A percentile compares a stretch with the other conserved stretches of the same genome.
These are phyloP conservation scores for Teunomyces kruisii DNA, from an alignment of 805 yeast genomes.

Conservation along the genomic window DNA sequence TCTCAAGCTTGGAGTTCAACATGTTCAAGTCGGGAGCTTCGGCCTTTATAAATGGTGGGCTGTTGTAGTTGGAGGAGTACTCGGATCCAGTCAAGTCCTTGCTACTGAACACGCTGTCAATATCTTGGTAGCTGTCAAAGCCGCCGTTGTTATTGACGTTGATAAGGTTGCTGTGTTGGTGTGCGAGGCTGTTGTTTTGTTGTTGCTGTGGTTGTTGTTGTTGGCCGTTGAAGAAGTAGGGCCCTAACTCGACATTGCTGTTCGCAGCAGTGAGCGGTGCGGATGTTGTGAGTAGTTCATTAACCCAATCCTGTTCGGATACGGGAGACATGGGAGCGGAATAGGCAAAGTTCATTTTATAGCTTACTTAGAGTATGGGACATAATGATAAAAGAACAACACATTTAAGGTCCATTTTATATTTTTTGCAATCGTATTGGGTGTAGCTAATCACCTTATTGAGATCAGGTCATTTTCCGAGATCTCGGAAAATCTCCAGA, in stretches of 20 bases:
- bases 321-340: conserved; percentile 5
- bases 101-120: conserved; percentile 11
- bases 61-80: conserved; percentile 9
- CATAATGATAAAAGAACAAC: neutral
- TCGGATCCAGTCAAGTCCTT: conserved; percentile 11
- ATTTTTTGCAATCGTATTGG: conserved; percentile 1
- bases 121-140: conserved; percentile 4
- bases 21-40: conserved; percentile 7
- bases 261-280: conserved; percentile 20
- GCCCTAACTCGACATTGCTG: neutral
- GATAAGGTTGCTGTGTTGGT: neutral
- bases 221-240: conserved; percentile 2
- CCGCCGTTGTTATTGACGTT: neutral
- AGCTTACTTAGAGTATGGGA: neutral
- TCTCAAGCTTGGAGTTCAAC: conserved; percentile 17
- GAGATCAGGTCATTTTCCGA: conserved; percentile 4
- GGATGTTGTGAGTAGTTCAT: conserved; percentile 16
- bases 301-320: conserved; percentile 18
- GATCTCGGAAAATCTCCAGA: conserved; percentile 2
- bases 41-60: conserved; percentile 1
- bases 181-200: no score
- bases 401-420: neutral
- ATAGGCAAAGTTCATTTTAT: conserved; percentile 1
- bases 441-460: neutral
- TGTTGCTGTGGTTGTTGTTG: neutral